Evolutionary conservation across 78 protist genomes (phyloP).

Genomic region (Emiliania huxleyi): DNA sequence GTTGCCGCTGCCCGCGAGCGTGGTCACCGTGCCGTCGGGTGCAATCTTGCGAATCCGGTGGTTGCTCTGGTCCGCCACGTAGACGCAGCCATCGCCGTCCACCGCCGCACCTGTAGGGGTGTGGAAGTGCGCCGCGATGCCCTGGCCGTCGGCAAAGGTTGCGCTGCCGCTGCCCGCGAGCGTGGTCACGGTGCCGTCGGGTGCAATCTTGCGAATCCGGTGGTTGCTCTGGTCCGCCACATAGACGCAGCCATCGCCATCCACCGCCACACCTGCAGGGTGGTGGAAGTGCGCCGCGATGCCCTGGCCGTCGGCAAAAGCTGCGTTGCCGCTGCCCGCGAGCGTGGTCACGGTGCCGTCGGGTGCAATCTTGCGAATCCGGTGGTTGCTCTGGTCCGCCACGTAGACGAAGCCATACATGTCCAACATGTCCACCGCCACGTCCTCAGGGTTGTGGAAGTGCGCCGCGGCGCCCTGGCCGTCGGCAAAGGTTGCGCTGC

Average conservation of each 20-base stretch:
- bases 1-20: not conserved
- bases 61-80: not conserved
- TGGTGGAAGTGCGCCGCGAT: not conserved
- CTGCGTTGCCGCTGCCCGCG: not conserved
- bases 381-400: not conserved
- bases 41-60: not conserved
- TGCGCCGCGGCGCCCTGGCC: not conserved
- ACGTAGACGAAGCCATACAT: not conserved
- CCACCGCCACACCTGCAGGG: not conserved
- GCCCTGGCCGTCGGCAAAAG: not conserved
- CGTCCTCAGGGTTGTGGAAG: not conserved
- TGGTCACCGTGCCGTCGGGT: not conserved
- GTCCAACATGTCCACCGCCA: not conserved
- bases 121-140: not conserved
- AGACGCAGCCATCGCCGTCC: not conserved
- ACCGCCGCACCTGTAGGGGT: not conserved
- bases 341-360: not conserved
- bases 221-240: not conserved
- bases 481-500: not conserved
- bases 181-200: not conserved
- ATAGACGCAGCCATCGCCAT: not conserved
- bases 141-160: not conserved
- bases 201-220: not conserved
- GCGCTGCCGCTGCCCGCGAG: not conserved
- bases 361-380: not conserved